A percentile compares a stretch with the other conserved stretches of the same genome.
Conservation (phyloP, 2,329 filamentous ascomycete species). For the Tolypocladium ovalisporum region DNA sequence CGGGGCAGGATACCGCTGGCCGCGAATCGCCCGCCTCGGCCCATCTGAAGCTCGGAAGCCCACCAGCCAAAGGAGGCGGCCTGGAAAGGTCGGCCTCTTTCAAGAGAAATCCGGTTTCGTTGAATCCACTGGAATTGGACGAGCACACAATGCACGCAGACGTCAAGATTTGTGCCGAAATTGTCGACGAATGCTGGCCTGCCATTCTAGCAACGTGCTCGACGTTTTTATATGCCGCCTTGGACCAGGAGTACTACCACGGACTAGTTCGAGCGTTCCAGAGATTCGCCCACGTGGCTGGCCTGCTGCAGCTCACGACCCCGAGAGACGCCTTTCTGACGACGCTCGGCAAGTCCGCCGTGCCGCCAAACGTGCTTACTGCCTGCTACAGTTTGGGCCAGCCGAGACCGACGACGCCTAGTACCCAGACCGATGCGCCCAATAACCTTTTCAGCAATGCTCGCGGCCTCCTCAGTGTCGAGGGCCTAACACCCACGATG, state of each 20-base stretch:
- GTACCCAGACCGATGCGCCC: constrained; percentile 34
- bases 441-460: constrained; percentile 59
- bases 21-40: constrained; percentile 30
- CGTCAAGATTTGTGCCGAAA: constrained; percentile 65
- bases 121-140: constrained; percentile 71
- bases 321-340: constrained; percentile 92
- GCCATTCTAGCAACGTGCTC: constrained; percentile 91
- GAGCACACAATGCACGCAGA: constrained; percentile 61
- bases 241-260: constrained; percentile 93
- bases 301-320: constrained; percentile 71
- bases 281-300: constrained; percentile 89
- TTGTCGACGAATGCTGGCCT: constrained; percentile 91
- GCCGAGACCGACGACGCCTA: constrained; percentile 30
- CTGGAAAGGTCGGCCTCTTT: constrained; percentile 55
- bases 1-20: constrained; percentile 29
- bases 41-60: constrained; percentile 22
- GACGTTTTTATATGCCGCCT: constrained; percentile 81
- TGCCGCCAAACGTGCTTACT: constrained; percentile 67
- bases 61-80: constrained; percentile 18
- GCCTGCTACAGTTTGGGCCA: constrained; percentile 43
- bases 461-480: constrained; percentile 62
- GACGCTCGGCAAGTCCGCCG: constrained; percentile 83
- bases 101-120: constrained; percentile 64
- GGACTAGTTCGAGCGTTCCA: constrained; percentile 86
- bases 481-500: constrained; percentile 51